Evolutionary conservation across 768 basidiomycete species (phyloP).

Genomic region (Russula ochroleuca): DNA sequence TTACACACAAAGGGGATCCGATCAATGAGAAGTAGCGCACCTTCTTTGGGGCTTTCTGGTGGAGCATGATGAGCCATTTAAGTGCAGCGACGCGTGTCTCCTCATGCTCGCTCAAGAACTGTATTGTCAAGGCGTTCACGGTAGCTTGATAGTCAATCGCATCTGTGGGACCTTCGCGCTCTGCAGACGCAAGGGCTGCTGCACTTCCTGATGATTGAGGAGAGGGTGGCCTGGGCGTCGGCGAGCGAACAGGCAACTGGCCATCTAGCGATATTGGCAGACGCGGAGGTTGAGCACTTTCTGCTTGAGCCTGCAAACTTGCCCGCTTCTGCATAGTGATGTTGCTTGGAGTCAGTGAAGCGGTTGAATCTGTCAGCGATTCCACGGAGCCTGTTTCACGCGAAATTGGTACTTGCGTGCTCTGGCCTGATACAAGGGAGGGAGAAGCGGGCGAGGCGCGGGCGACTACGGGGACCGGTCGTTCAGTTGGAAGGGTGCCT

Average conservation of each 20-base stretch:
- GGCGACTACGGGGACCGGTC: constrained; percentile 33
- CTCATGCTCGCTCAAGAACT: constrained; percentile 94
- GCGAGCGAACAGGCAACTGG: constrained; percentile 31
- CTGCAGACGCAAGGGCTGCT: constrained; percentile 35
- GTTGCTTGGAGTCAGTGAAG: constrained; percentile 24
- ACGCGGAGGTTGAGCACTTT: constrained; percentile 1
- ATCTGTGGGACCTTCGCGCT: constrained; percentile 46
- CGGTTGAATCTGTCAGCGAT: constrained; percentile 35
- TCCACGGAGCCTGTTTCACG: constrained; percentile 52
- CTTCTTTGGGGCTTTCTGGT: constrained; percentile 96
- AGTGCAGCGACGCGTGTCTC: constrained; percentile 93
- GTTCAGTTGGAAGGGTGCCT: constrained; percentile 30
- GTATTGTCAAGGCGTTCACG: constrained; percentile 87
- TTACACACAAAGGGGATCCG: not conserved
- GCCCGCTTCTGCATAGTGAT: constrained; percentile 29
- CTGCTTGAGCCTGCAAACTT: constrained; percentile 12
- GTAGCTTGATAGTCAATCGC: constrained; percentile 89
- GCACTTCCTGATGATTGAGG: constrained; percentile 23
- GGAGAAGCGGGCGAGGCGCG: constrained; percentile 48
- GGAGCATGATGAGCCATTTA: constrained; percentile 98
- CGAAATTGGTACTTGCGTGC: constrained; percentile 36
- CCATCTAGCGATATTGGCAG: constrained; percentile 15
- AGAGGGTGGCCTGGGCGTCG: constrained; percentile 31
- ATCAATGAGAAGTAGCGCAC: constrained; percentile 37
- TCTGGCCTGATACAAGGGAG: constrained; percentile 51